phyloP scores from a whole-genome alignment of 164 flowering plant genomes.

The Santalum album region DNA sequence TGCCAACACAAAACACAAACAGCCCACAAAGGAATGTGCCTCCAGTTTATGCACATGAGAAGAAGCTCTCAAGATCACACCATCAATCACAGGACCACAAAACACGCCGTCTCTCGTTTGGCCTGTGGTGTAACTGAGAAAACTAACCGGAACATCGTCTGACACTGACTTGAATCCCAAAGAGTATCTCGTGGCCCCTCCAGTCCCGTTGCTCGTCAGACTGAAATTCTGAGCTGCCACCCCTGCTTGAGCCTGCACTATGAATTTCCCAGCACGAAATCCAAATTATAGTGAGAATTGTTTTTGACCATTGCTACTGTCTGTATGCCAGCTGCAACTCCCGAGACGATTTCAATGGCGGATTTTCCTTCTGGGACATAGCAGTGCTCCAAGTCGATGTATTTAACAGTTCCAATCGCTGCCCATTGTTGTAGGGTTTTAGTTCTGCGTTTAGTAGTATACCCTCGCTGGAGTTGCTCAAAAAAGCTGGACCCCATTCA shows the following conservation, averaged over 20 bases:
- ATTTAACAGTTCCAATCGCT: conserved; percentile 34
- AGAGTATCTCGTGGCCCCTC: conserved; percentile 22
- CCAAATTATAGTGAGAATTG: conserved; percentile 25
- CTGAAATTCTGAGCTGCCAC: conserved; percentile 24
- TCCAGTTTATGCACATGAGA: too few species aligned
- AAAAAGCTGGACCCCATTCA: conserved; percentile 36
- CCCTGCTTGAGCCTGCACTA: conserved; percentile 36
- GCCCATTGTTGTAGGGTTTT: conserved; percentile 32
- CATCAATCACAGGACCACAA: too few species aligned
- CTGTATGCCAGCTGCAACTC: conserved; percentile 26
- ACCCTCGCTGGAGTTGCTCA: conserved; percentile 27
- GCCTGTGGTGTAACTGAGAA: conserved; percentile 22
- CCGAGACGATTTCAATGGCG: conserved; percentile 38
- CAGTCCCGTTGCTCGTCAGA: conserved; percentile 30
- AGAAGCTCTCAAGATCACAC: too few species aligned
- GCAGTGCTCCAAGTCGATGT: conserved; percentile 37
- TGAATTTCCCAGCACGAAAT: conserved; percentile 37
- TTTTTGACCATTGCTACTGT: conserved; percentile 16
- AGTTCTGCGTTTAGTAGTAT: conserved; percentile 29
- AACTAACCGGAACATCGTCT: conserved; percentile 22
- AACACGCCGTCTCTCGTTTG: too few species aligned
- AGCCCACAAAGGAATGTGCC: too few species aligned
- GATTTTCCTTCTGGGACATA: conserved; percentile 42
- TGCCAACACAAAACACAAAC: too few species aligned
- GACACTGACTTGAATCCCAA: conserved; percentile 29